Evolutionary conservation across 2,329 filamentous ascomycete genomes (phyloP).

Genomic region (Pseudogymnoascus sp.): DNA sequence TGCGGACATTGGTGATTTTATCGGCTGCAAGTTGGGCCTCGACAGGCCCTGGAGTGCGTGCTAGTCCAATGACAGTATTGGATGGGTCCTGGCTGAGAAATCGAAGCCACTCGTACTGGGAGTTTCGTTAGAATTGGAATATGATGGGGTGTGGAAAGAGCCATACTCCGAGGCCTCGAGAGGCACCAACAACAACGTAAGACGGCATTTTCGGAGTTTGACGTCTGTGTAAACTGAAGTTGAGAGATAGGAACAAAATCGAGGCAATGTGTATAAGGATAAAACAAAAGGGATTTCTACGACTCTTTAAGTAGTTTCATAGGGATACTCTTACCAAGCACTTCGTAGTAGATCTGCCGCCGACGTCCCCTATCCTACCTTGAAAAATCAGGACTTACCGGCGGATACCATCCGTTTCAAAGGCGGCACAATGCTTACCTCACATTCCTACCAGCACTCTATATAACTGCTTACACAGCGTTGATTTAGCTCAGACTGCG

Average conservation of each 20-base stretch:
- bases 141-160: background rate
- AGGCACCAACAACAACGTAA: constrained; percentile 8
- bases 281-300: background rate
- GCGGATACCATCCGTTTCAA: background rate
- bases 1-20: constrained; percentile 10
- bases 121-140: background rate
- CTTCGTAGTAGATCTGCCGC: background rate
- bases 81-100: constrained; percentile 37
- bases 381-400: background rate
- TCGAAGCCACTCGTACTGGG: constrained; percentile 44
- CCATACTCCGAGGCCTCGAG: background rate
- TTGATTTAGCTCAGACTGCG: background rate
- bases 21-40: constrained; percentile 35
- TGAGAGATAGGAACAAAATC: background rate
- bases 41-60: constrained; percentile 40
- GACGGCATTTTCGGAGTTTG: constrained; percentile 6
- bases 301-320: background rate
- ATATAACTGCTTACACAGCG: background rate
- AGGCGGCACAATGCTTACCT: background rate
- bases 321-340: constrained; percentile 1
- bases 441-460: background rate
- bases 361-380: background rate
- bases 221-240: background rate
- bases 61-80: constrained; percentile 43
- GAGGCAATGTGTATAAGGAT: background rate